A percentile compares a stretch with the other conserved stretches of the same genome.
Evolutionary conservation across 768 basidiomycete species (phyloP).

Genomic region (Cyathus striatus): DNA sequence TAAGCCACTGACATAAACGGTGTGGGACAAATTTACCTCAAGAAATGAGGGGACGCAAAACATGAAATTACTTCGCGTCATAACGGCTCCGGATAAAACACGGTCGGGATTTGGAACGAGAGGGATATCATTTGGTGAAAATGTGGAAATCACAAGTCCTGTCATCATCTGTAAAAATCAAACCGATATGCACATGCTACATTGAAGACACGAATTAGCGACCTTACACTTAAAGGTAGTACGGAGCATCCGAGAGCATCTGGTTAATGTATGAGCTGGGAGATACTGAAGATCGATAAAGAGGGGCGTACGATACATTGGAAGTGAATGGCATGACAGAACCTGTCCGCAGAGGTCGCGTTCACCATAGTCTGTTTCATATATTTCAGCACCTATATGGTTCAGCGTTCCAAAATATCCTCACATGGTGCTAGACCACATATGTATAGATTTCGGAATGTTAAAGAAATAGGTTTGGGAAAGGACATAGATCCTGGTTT

Average conservation of each 20-base stretch:
- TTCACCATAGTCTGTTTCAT: conserved; percentile 10
- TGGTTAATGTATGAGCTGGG: too few species aligned
- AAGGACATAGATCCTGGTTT: conserved; percentile 9
- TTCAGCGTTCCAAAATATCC: neutral
- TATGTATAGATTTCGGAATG: conserved; percentile 5
- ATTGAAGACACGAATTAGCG: neutral
- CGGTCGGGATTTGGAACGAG: conserved; percentile 15
- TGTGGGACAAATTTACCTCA: conserved; percentile 6
- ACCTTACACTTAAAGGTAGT: neutral
- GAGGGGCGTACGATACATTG: conserved; percentile 10
- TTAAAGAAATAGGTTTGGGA: conserved; percentile 8
- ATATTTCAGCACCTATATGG: neutral
- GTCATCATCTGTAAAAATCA: conserved; percentile 6
- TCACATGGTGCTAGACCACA: conserved; percentile 8
- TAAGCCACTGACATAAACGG: neutral
- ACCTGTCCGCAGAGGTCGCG: conserved; percentile 11
- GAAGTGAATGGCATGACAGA: conserved; percentile 10
- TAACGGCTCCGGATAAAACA: conserved; percentile 11
- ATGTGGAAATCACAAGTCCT: conserved; percentile 4
- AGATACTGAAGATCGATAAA: too few species aligned
- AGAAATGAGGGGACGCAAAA: conserved; percentile 17
- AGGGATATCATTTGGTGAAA: conserved; percentile 9
- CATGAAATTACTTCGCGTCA: conserved; percentile 11
- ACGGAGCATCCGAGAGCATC: conserved; percentile 11
- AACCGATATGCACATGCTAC: neutral